Base-by-base conservation (phyloP, 2,329 filamentous ascomycete genomes). In the Apiospora saccharicola region DNA sequence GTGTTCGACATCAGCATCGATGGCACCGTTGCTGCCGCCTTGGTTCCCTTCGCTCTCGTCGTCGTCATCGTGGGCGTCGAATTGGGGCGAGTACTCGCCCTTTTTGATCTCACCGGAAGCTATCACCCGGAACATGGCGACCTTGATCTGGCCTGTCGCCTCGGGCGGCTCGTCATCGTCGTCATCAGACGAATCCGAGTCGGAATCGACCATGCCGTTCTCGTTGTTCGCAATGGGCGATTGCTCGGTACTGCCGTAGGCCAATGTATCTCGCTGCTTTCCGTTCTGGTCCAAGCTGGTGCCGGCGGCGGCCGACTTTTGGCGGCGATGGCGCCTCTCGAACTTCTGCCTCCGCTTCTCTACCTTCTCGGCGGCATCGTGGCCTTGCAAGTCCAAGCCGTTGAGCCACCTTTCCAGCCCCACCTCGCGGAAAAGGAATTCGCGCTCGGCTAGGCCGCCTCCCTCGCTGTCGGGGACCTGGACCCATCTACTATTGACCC, bases 401-500 rank as follows among this genome's bases (percentile, higher is more conserved):
- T 98, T 98, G 22, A 99, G 89, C 95, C 96, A 99, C 77, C 95
- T 89, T 84, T 99, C 96, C 70, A 99, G 86, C 2, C 96, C 96
- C 68, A 99, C 96, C 82, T 99, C 96, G 72, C 96, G 93, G 84
- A 99, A 99, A 75, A 99, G 85, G 77, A 99, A 99, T 81, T 99
- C 96, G 75, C 96, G 91, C 85, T 99, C 96, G 43, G 96, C 96
- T 67, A 99, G 89, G 57, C 96, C 96, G 69, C 96, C 96, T 44
- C 96, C 96, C 83, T 98, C 96, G 34, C 92, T 90, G 41, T 95
- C 92, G 3, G 96, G 94, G 8, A 99, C 91, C 80, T 97, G 96
- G 69, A 99, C 96, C 96, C 96, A 99, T 78, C 96, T 89, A 71
- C 95, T 98, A 80, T 98, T 99, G 34, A 99, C 97, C 96, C 96